Conservation (phyloP, 768 basidiomycete genomes). For the Exidia glandulosa region DNA sequence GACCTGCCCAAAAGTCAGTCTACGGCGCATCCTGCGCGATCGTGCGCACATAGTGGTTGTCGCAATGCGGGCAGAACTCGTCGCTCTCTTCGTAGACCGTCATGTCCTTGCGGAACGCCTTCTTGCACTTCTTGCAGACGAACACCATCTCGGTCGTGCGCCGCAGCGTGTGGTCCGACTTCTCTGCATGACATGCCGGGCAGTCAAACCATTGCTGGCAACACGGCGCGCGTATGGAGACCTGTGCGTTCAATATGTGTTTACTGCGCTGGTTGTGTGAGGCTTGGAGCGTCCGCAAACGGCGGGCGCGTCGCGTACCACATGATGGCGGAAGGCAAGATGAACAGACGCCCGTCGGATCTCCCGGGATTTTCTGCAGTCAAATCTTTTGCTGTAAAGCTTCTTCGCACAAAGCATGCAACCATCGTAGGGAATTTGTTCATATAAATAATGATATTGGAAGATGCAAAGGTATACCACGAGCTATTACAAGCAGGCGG, state of each 20-base stretch:
- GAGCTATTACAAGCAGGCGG: neutral
- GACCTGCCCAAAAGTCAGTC: conserved; percentile 39
- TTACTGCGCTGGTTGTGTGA: conserved; percentile 42
- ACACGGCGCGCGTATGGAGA: conserved; percentile 90
- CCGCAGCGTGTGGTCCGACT: conserved; percentile 56
- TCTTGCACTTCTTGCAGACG: conserved; percentile 83
- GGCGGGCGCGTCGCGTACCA: neutral
- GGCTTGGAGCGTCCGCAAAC: neutral
- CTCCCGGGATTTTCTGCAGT: too few species aligned
- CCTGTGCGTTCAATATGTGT: conserved; percentile 94
- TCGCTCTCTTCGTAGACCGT: conserved; percentile 85
- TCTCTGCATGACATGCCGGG: conserved; percentile 86
- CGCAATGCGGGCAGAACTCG: conserved; percentile 96
- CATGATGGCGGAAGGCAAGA: neutral
- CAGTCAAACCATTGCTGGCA: conserved; percentile 99
- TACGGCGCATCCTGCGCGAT: neutral
- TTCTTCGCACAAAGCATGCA: too few species aligned
- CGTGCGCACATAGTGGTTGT: conserved; percentile 88
- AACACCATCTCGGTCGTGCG: conserved; percentile 80
- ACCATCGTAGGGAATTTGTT: too few species aligned
- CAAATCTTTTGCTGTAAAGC: too few species aligned
- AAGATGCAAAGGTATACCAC: neutral
- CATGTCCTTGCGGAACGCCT: conserved; percentile 97
- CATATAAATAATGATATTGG: neutral
- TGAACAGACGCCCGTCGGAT: too few species aligned